Evolutionary conservation across 2,329 filamentous ascomycete species (phyloP).

Genomic region (Penicillium decumbens): DNA sequence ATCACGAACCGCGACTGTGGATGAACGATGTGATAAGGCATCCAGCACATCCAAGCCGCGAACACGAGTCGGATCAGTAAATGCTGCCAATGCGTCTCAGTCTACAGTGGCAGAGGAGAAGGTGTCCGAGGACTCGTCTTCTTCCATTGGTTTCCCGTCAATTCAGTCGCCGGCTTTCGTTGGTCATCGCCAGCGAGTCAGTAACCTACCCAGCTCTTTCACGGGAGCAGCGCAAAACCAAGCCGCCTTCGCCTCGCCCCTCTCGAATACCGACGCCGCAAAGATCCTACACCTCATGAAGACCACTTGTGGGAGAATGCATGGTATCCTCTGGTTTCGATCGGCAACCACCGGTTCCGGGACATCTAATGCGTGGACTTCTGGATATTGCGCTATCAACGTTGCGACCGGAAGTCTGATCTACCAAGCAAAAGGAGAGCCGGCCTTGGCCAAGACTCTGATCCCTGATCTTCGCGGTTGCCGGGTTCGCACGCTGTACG

Average conservation of each 20-base stretch:
- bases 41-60: conserved; percentile 33
- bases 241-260: conserved; percentile 32
- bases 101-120: conserved; percentile 38
- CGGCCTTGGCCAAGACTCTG: conserved; percentile 45
- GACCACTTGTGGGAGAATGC: conserved; percentile 50
- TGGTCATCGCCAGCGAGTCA: conserved; percentile 35
- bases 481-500: conserved; percentile 46
- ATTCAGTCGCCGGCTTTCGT: conserved; percentile 41
- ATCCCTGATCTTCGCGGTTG: conserved; percentile 49
- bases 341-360: conserved; percentile 41
- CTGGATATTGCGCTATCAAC: conserved; percentile 50
- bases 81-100: conserved; percentile 31
- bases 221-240: conserved; percentile 25
- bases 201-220: conserved; percentile 31
- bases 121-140: conserved; percentile 36
- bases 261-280: conserved; percentile 44
- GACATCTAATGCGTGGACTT: conserved; percentile 45
- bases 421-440: conserved; percentile 49
- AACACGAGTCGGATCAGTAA: conserved; percentile 40
- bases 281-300: conserved; percentile 51
- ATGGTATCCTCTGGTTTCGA: conserved; percentile 50
- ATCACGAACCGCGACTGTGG: conserved; percentile 41
- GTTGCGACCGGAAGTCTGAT: conserved; percentile 49
- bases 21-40: conserved; percentile 40
- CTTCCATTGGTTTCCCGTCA: conserved; percentile 48